A percentile compares a stretch with the other conserved stretches of the same genome.
These are phyloP conservation scores for Arthonia radiata DNA, from an alignment of 495 filamentous ascomycete genomes.

Conservation along the genomic window DNA sequence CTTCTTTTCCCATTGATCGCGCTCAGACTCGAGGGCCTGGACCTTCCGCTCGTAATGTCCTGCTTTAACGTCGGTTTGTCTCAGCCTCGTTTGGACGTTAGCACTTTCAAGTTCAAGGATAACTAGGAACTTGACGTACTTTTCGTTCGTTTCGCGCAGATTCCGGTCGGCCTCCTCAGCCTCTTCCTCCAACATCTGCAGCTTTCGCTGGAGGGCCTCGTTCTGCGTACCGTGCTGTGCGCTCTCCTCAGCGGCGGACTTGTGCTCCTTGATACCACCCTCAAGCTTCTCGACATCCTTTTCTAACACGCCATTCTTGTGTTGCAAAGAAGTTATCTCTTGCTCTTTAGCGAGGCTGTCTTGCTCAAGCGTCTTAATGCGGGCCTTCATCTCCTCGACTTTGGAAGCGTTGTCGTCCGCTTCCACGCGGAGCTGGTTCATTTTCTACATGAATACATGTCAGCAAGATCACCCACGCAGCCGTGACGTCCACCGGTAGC, in stretches of 20 bases:
- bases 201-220: slow-evolving; percentile 67
- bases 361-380: slow-evolving; percentile 76
- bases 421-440: slow-evolving; percentile 78
- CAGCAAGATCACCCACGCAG: slow-evolving; percentile 1
- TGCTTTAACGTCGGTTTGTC: slow-evolving; percentile 96
- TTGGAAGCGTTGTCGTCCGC: slow-evolving; percentile 55
- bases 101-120: slow-evolving; percentile 1
- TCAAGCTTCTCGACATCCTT: slow-evolving; percentile 77
- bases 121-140: slow-evolving; percentile 35
- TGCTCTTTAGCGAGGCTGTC: slow-evolving; percentile 93
- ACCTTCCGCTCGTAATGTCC: slow-evolving; percentile 99
- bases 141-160: slow-evolving; percentile 89
- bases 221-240: slow-evolving; percentile 56
- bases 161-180: slow-evolving; percentile 86
- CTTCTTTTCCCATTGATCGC: slow-evolving; percentile 84
- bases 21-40: slow-evolving; percentile 68
- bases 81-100: slow-evolving; percentile 34
- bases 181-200: slow-evolving; percentile 93
- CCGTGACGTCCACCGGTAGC: slow-evolving; percentile 1
- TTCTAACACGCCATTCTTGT: slow-evolving; percentile 81
- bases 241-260: slow-evolving; percentile 50
- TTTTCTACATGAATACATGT: slow-evolving; percentile 34
- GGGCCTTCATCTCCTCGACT: slow-evolving; percentile 63
- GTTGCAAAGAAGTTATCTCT: slow-evolving; percentile 80
- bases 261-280: slow-evolving; percentile 44